Conservation (phyloP, 192 early-diverging fungal genomes). For the Umbelopsis sp. region DNA sequence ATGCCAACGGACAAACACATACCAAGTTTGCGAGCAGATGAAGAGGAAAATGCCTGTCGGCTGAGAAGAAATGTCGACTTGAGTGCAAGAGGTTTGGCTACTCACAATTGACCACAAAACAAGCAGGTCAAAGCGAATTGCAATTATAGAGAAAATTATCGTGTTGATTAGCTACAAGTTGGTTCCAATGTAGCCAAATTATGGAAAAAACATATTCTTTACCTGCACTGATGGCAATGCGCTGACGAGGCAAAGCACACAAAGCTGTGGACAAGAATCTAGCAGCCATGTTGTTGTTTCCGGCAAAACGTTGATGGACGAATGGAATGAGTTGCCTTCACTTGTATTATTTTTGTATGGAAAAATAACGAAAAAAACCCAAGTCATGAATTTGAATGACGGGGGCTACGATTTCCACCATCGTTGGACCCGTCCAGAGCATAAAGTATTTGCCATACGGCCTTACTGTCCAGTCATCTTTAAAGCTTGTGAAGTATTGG, state of each 20-base stretch:
- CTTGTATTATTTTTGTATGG: slow-evolving; percentile 14
- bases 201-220: neutral
- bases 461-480: too few relatives aligned
- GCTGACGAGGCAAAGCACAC: slow-evolving; percentile 18
- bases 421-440: too few relatives aligned
- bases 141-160: neutral
- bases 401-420: neutral
- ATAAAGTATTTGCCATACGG: too few relatives aligned
- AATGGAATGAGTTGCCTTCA: neutral
- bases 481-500: too few relatives aligned
- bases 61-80: neutral
- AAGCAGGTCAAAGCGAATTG: neutral
- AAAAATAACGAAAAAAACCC: slow-evolving; percentile 6
- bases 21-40: neutral
- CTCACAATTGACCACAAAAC: neutral
- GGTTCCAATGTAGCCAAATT: neutral
- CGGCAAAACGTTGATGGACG: slow-evolving; percentile 5
- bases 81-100: slow-evolving; percentile 4
- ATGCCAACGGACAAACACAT: neutral
- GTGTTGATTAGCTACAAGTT: neutral
- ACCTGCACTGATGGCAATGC: slow-evolving; percentile 15
- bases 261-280: slow-evolving; percentile 15
- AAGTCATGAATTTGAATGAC: slow-evolving; percentile 14
- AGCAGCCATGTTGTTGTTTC: slow-evolving; percentile 10
- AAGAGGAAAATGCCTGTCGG: slow-evolving; percentile 6